A percentile compares a stretch with the other conserved stretches of the same genome.
Conservation (phyloP, 2,329 filamentous ascomycete genomes). For the Verruconis gallopava region DNA sequence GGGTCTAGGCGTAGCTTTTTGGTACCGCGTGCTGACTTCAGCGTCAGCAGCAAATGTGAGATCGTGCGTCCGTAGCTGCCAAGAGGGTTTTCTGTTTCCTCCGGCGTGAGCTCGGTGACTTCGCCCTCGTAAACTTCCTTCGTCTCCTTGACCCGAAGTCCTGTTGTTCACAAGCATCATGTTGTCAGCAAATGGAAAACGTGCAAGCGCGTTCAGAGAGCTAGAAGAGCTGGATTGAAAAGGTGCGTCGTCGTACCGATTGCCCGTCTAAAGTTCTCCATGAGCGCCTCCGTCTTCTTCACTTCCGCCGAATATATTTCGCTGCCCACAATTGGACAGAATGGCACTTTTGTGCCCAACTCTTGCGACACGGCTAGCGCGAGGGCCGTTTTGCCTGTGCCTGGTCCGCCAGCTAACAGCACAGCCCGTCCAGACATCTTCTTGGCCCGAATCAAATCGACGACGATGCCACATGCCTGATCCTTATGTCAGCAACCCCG, state of each 20-base stretch:
- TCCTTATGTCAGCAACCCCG: constrained; percentile 1
- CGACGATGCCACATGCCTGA: constrained; percentile 85
- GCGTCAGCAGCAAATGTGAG: constrained; percentile 81
- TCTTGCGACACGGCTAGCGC: constrained; percentile 94
- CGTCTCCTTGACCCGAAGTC: constrained; percentile 87
- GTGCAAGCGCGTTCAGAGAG: background rate
- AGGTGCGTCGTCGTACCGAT: constrained; percentile 56
- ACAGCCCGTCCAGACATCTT: constrained; percentile 97
- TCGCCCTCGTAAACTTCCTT: constrained; percentile 99
- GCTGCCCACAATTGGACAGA: constrained; percentile 95
- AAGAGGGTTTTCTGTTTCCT: constrained; percentile 94
- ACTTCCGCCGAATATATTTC: constrained; percentile 97
- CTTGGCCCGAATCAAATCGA: constrained; percentile 88
- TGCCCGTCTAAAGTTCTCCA: constrained; percentile 97
- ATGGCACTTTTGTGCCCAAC: constrained; percentile 93
- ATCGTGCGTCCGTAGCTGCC: constrained; percentile 97
- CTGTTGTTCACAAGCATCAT: constrained; percentile 20
- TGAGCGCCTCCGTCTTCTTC: constrained; percentile 97
- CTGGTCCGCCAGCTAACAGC: constrained; percentile 82
- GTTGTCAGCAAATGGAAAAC: background rate
- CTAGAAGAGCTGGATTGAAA: too few relatives aligned
- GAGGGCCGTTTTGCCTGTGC: constrained; percentile 93
- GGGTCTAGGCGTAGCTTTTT: constrained; percentile 96
- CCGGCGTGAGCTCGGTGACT: constrained; percentile 91
- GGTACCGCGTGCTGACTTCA: constrained; percentile 91